Conservation (phyloP, 331 rosid species). For the Spiraea crenata region DNA sequence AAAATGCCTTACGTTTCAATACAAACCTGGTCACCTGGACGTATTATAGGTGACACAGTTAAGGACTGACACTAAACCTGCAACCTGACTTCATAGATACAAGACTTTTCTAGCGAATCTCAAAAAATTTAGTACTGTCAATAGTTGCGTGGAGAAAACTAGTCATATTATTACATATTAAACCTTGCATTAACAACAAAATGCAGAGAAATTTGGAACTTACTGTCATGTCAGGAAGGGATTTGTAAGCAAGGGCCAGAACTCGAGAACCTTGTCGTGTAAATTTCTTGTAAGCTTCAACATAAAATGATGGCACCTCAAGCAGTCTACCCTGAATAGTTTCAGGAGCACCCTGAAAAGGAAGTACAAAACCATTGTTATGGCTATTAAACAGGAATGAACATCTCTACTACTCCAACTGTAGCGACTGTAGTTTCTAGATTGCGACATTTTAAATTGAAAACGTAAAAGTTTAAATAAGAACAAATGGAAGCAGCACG, state of each 20-base stretch:
- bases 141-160: too few relatives aligned
- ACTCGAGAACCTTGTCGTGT: slow-evolving; percentile 99
- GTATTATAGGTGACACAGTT: neutral
- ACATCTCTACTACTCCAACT: neutral
- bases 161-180: too few relatives aligned
- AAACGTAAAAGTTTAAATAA: neutral
- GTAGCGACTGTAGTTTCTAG: neutral
- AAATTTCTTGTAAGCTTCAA: slow-evolving; percentile 81
- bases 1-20: too few relatives aligned
- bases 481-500: slow-evolving; percentile 17
- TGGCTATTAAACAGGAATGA: neutral
- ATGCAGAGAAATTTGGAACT: slow-evolving; percentile 18
- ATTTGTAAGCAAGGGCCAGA: slow-evolving; percentile 91
- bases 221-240: slow-evolving; percentile 97
- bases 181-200: too few relatives aligned
- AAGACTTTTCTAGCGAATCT: neutral
- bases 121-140: neutral
- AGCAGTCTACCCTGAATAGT: slow-evolving; percentile 85
- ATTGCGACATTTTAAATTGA: neutral
- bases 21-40: too few relatives aligned
- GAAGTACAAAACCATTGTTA: slow-evolving; percentile 13
- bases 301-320: slow-evolving; percentile 71
- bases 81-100: neutral
- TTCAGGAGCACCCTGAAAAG: slow-evolving; percentile 98
- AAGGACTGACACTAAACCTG: neutral